Base-by-base conservation (phyloP, 1,284 basidiomycete species). In the Violaceomyces palustris region DNA sequence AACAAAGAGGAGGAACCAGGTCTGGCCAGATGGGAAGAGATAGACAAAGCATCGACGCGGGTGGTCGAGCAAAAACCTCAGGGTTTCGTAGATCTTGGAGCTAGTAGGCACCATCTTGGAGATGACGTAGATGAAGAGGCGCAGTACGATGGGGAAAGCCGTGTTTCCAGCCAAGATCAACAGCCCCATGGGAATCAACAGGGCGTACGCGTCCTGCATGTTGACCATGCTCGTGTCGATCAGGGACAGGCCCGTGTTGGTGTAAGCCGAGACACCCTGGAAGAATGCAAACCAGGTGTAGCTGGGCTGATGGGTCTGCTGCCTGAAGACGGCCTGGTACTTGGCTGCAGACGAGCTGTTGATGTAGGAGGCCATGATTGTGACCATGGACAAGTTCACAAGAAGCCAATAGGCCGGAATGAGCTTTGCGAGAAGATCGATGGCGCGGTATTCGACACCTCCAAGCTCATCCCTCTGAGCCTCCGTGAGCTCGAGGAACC, bases 1-100 rank as follows among this genome's bases (percentile, higher is more conserved):
- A 3, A 76, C 69, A 19, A 81, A 80, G 1, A 89, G 57, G 12
- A 96, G 80, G 63, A 92, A 88, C 88, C 90, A 93, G 2, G 92
- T 97, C 71, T 97, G 91, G 58, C 62, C 62, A 0, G 88, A 85
- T 0, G 93, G 93, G 67, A 98, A 97, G 6, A 98, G 81, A 73
- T 94, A 92, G 31, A 93, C 83, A 70, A 89, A 97, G 76, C 93
- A 79, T 48, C 92, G 82, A 19, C 92, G 82, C n/a, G 93, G 93
- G 68, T 97, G 93, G 69, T 97, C 91, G 15, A 98, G 80, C 6
- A 98, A 79, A 74, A 98, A 98, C 46, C 84, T 83, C 2, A 94
- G 77, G 0, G 90, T 90, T 75, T 94, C 88, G 47, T 83, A 79
- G 0, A 81, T 63, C 1, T 82, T 80, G 8, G 86, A 88, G 0